phyloP scores from a whole-genome alignment of 441 rosid species.

The Sinapis alba region DNA sequence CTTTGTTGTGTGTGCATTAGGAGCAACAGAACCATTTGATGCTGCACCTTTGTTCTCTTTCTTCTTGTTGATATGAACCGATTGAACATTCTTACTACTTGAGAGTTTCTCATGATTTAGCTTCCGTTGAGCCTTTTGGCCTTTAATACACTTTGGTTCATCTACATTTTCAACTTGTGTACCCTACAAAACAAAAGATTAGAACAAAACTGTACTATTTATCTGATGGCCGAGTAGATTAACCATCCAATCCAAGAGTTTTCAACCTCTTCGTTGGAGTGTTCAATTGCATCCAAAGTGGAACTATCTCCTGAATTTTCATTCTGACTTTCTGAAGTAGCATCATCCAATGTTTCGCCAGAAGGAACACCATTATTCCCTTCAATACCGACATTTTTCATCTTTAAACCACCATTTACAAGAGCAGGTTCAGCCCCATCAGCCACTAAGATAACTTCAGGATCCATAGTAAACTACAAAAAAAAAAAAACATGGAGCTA shows the following conservation, averaged over 20 bases:
- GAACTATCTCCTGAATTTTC: slow-evolving; percentile 42
- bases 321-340: slow-evolving; percentile 34
- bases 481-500: slow-evolving; percentile 27
- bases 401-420: slow-evolving; percentile 38
- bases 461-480: slow-evolving; percentile 67
- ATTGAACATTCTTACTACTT: slow-evolving; percentile 46
- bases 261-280: slow-evolving; percentile 32
- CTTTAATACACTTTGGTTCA: slow-evolving; percentile 44
- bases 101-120: slow-evolving; percentile 54
- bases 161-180: slow-evolving; percentile 47
- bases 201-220: background rate
- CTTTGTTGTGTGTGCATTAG: slow-evolving; percentile 46
- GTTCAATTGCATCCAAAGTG: slow-evolving; percentile 44
- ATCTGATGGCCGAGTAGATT: background rate
- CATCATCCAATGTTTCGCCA: slow-evolving; percentile 23
- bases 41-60: slow-evolving; percentile 48
- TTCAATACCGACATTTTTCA: slow-evolving; percentile 24
- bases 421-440: slow-evolving; percentile 54
- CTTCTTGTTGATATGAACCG: slow-evolving; percentile 51
- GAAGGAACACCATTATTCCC: slow-evolving; percentile 46
- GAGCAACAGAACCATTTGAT: slow-evolving; percentile 58
- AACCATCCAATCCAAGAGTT: slow-evolving; percentile 2
- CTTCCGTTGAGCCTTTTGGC: slow-evolving; percentile 52
- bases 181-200: slow-evolving; percentile 38
- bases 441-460: slow-evolving; percentile 39